A percentile compares a stretch with the other conserved stretches of the same genome.
Evolutionary conservation across 345 rosid species (phyloP).

Genomic region (Boechera stricta): DNA sequence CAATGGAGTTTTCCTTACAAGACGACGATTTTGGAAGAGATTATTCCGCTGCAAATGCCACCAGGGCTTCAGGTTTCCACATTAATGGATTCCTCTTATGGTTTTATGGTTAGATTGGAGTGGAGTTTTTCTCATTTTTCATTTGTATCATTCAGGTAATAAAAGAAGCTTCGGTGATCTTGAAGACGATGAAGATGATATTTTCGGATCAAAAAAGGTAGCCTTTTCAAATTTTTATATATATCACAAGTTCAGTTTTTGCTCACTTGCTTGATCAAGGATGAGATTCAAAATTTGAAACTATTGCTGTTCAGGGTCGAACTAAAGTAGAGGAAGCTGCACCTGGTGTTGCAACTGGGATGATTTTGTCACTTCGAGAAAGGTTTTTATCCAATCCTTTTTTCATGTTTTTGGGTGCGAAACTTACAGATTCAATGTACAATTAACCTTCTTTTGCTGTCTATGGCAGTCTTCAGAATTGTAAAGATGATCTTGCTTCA

Average conservation of each 20-base stretch:
- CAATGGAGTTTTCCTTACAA: constrained; percentile 48
- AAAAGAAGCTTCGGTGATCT: constrained; percentile 86
- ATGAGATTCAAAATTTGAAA: background rate
- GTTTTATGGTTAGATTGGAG: background rate
- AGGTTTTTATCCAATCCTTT: constrained; percentile 55
- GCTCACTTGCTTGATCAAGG: background rate
- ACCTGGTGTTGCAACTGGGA: constrained; percentile 74
- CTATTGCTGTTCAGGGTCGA: constrained; percentile 51
- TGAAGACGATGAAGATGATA: constrained; percentile 92
- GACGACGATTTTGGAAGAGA: constrained; percentile 97
- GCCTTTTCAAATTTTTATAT: background rate
- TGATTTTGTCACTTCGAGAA: constrained; percentile 89
- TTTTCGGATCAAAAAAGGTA: constrained; percentile 85
- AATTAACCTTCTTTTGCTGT: constrained; percentile 2
- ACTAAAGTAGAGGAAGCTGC: constrained; percentile 78
- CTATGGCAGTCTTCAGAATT: constrained; percentile 74
- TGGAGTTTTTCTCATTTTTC: constrained; percentile 10
- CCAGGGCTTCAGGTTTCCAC: constrained; percentile 61
- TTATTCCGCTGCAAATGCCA: constrained; percentile 54
- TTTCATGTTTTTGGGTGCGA: background rate
- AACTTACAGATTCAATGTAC: background rate
- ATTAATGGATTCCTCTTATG: background rate
- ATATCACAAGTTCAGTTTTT: background rate
- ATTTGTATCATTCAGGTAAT: constrained; percentile 45
- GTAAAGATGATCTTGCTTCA: constrained; percentile 71